Evolutionary conservation across 148 eudicot genomes (phyloP).

Genomic region (Beta vulgaris): DNA sequence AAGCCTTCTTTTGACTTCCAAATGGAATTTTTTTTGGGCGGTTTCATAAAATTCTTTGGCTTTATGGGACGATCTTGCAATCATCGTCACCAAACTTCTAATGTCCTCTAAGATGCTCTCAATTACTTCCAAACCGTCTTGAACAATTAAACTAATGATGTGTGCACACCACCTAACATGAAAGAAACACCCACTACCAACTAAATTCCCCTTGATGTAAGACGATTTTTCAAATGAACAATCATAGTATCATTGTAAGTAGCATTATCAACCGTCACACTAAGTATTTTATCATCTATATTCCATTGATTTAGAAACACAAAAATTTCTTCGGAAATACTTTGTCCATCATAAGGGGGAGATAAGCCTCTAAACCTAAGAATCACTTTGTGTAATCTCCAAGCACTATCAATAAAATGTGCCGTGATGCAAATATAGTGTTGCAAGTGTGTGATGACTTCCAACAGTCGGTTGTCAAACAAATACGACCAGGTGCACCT

Average conservation of each 20-base stretch:
- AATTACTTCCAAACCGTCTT: neutral
- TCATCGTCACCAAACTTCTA: neutral
- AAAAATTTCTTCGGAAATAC: neutral
- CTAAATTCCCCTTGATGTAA: neutral
- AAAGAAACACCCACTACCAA: neutral
- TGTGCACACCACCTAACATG: constrained; percentile 8
- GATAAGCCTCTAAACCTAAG: neutral
- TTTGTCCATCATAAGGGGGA: neutral
- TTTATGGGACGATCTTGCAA: neutral
- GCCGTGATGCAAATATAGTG: neutral
- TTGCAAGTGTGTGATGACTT: neutral
- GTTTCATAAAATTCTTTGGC: neutral
- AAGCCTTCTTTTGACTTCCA: neutral
- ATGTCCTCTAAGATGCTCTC: neutral
- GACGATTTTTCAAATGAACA: neutral
- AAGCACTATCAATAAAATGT: neutral
- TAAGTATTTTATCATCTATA: neutral
- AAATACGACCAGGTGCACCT: no score
- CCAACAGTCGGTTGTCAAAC: no score
- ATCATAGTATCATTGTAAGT: neutral
- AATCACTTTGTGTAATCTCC: neutral
- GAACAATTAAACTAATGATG: neutral
- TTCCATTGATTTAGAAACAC: neutral
- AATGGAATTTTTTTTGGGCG: neutral
- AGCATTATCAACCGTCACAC: neutral